phyloP scores from a whole-genome alignment of 2,329 filamentous ascomycete genomes.

The Aureobasidium sp. region DNA sequence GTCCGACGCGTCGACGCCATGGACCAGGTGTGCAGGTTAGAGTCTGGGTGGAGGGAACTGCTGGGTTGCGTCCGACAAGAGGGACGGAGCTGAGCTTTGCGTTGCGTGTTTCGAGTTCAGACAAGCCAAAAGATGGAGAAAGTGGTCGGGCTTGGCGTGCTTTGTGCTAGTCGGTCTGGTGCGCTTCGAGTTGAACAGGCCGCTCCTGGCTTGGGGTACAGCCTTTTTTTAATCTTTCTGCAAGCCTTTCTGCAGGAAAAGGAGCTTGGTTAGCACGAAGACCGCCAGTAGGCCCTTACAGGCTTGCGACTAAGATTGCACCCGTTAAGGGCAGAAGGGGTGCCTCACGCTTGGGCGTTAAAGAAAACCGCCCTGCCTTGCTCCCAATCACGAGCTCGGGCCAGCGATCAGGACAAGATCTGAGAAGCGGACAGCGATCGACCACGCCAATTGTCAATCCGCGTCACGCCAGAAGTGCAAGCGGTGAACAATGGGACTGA shows the following conservation, averaged over 20 bases:
- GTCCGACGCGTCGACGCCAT: slow-evolving; percentile 50
- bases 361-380: slow-evolving; percentile 9
- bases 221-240: slow-evolving; percentile 12
- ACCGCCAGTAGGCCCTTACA: slow-evolving; percentile 10
- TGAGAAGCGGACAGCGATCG: slow-evolving; percentile 10
- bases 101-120: slow-evolving; percentile 4
- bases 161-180: slow-evolving; percentile 4
- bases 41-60: not conserved
- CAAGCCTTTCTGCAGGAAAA: slow-evolving; percentile 11
- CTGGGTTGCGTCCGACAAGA: not conserved
- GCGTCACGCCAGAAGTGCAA: slow-evolving; percentile 12
- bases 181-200: slow-evolving; percentile 5
- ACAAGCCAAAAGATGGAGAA: slow-evolving; percentile 4
- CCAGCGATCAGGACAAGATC: slow-evolving; percentile 6
- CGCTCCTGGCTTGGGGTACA: slow-evolving; percentile 1
- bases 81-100: slow-evolving; percentile 2
- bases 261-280: slow-evolving; percentile 10
- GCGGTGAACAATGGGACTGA: slow-evolving; percentile 11
- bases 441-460: slow-evolving; percentile 10
- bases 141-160: slow-evolving; percentile 3
- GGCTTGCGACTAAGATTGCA: slow-evolving; percentile 11
- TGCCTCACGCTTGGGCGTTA: slow-evolving; percentile 12
- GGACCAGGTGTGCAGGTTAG: slow-evolving; percentile 8
- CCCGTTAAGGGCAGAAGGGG: slow-evolving; percentile 13
- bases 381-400: slow-evolving; percentile 10